Conservation (phyloP, 1,139 yeast genomes). For the Diutina rugosa region DNA sequence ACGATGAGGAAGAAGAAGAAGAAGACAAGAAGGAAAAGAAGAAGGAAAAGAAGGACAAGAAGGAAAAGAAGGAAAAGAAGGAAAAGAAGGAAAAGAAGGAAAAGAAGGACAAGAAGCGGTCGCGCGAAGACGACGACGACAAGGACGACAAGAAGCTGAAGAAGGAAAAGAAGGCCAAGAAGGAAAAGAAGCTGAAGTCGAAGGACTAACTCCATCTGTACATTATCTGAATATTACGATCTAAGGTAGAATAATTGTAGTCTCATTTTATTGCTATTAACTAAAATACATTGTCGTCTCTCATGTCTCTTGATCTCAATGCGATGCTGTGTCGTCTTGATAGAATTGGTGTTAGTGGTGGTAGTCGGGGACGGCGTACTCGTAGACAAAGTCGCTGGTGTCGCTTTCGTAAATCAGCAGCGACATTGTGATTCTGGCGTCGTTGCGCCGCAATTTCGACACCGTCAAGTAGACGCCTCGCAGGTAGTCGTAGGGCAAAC, state of each 20-base stretch:
- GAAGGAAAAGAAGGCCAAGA: constrained; percentile 40
- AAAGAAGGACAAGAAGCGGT: constrained; percentile 38
- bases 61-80: constrained; percentile 43
- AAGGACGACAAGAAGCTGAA: constrained; percentile 36
- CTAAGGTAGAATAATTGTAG: neutral
- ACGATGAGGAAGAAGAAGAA: constrained; percentile 6
- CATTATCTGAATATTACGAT: neutral
- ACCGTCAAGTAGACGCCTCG: neutral
- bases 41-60: constrained; percentile 42
- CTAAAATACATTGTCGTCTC: too few relatives aligned
- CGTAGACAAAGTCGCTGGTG: neutral
- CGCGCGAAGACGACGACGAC: constrained; percentile 36
- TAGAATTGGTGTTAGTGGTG: too few relatives aligned
- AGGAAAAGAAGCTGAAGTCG: constrained; percentile 9
- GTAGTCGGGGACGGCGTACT: neutral
- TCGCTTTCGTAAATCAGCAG: neutral
- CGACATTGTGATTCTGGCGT: neutral
- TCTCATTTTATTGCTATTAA: too few relatives aligned
- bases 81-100: constrained; percentile 44
- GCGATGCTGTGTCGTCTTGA: too few relatives aligned
- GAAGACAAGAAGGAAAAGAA: constrained; percentile 34
- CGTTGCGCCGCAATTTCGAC: neutral
- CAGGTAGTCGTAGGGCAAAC: neutral
- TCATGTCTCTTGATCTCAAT: too few relatives aligned
- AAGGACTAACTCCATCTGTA: constrained; percentile 1